Evolutionary conservation across 2,329 filamentous ascomycete species (phyloP).

Genomic region (Exserohilum turcica): DNA sequence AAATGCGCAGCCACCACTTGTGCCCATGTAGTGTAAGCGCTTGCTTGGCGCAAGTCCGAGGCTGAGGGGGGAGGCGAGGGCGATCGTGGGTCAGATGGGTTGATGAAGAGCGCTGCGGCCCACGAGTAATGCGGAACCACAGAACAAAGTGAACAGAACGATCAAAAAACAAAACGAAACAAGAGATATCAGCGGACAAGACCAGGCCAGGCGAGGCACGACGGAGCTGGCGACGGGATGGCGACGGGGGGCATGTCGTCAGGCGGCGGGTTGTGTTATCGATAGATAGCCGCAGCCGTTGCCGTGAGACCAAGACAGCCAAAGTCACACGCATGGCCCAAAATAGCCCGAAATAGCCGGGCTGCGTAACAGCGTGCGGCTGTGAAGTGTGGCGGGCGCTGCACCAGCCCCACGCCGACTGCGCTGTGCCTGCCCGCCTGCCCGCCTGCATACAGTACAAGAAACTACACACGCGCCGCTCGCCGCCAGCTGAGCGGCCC

Average conservation of each 20-base stretch:
- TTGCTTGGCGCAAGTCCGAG: too few relatives aligned
- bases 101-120: too few relatives aligned
- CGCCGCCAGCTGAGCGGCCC: neutral
- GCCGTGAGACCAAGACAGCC: too few relatives aligned
- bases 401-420: constrained; percentile 7
- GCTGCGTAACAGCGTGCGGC: constrained; percentile 17
- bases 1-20: neutral
- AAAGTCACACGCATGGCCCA: neutral
- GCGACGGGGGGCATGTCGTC: neutral
- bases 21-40: neutral
- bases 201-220: too few relatives aligned
- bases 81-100: neutral
- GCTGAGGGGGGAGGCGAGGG: too few relatives aligned
- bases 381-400: constrained; percentile 17
- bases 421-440: constrained; percentile 11
- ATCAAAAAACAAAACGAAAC: neutral
- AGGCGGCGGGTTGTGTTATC: neutral
- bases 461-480: neutral
- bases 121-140: too few relatives aligned
- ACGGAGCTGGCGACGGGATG: too few relatives aligned
- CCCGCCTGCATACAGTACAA: constrained; percentile 4
- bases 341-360: constrained; percentile 11
- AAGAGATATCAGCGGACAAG: too few relatives aligned
- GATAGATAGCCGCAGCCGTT: neutral
- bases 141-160: neutral